Conservation (phyloP, 768 basidiomycete genomes). For the Pisolithus marmoratus region DNA sequence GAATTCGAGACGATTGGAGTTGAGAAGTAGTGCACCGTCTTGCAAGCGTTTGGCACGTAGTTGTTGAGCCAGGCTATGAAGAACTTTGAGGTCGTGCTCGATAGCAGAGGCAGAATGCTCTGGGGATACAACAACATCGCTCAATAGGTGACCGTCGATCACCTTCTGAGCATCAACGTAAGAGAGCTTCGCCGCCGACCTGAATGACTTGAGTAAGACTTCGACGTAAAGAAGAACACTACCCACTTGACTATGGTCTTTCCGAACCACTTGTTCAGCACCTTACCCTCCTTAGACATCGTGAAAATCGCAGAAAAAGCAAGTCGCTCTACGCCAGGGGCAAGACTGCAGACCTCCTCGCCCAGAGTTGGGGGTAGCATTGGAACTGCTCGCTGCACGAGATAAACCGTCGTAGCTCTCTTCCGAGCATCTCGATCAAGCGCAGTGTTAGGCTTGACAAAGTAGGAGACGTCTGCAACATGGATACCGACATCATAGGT, state of each 20-base stretch:
- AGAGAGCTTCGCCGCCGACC: conserved; percentile 81
- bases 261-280: conserved; percentile 88
- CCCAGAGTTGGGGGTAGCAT: conserved; percentile 95
- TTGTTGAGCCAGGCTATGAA: conserved; percentile 67
- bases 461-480: conserved; percentile 93
- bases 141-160: conserved; percentile 67
- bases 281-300: conserved; percentile 72
- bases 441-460: conserved; percentile 93
- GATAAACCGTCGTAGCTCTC: conserved; percentile 93
- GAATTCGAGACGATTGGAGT: conserved; percentile 70
- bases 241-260: conserved; percentile 85
- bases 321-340: conserved; percentile 83
- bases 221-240: neutral
- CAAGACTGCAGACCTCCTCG: conserved; percentile 89
- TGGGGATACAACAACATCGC: conserved; percentile 43
- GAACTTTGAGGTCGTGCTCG: conserved; percentile 66
- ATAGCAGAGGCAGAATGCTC: conserved; percentile 59
- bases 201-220: conserved; percentile 23
- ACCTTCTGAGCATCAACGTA: conserved; percentile 79
- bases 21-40: conserved; percentile 70
- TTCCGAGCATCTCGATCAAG: conserved; percentile 97
- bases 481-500: conserved; percentile 93
- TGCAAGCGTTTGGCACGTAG: conserved; percentile 70
- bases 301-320: conserved; percentile 90
- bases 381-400: conserved; percentile 92